Percentiles rank a stretch among this genome's conserved stretches.
These are phyloP conservation scores for Tetracladium marchalianum DNA, from an alignment of 495 filamentous ascomycete species.

Conservation along the genomic window DNA sequence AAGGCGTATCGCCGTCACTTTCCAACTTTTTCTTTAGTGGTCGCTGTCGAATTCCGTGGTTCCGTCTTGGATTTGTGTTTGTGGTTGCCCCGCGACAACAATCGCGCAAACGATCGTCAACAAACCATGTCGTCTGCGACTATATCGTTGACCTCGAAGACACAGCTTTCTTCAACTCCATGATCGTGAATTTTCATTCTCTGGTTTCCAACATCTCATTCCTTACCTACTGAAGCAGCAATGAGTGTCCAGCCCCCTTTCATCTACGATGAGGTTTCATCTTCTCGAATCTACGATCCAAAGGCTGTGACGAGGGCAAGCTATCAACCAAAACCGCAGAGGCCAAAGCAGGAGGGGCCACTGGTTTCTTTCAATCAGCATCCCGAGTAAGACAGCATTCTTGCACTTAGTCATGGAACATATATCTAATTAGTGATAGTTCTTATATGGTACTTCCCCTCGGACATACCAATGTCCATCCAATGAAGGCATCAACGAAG, in stretches of 20 bases:
- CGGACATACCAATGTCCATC: conserved; percentile 38
- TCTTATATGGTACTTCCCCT: conserved; percentile 37
- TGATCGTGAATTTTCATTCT: not conserved
- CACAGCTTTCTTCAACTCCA: not conserved
- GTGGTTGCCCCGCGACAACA: no score
- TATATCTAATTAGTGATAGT: conserved; percentile 8
- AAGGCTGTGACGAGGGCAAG: conserved; percentile 72
- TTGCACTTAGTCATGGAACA: not conserved
- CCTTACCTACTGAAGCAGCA: not conserved
- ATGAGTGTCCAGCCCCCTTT: conserved; percentile 58
- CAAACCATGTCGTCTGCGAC: conserved; percentile 9
- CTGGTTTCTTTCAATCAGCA: conserved; percentile 70
- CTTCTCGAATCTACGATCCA: conserved; percentile 59
- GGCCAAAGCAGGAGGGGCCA: conserved; percentile 60
- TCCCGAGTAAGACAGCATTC: conserved; percentile 56
- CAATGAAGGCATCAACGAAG: conserved; percentile 65
- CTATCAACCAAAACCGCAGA: conserved; percentile 41
- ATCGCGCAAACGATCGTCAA: not conserved
- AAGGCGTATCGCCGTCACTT: no score
- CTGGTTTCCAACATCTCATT: not conserved
- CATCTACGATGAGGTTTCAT: conserved; percentile 53
- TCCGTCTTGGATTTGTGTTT: no score
- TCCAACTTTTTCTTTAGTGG: no score
- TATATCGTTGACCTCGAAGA: not conserved
- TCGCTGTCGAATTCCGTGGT: no score